Percentiles rank a stretch among this genome's conserved stretches.
phyloP scores from a whole-genome alignment of 73 alveolate species.

The Tetrahymena borealis region DNA sequence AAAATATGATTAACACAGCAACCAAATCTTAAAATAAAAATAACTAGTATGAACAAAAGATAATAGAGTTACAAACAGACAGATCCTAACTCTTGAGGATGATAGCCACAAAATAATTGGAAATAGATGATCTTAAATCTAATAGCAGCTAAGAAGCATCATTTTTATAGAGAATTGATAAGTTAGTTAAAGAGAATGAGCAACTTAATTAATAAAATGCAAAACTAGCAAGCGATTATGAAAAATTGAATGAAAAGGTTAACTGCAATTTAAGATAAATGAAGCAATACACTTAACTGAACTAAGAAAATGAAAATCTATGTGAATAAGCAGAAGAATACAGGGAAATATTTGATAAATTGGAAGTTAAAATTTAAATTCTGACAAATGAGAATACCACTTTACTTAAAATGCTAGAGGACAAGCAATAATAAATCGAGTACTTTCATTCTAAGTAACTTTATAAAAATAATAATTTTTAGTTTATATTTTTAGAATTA shows the following conservation, averaged over 20 bases:
- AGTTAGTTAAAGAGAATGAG: background rate
- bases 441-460: no score
- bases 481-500: no score
- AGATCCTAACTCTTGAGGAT: background rate
- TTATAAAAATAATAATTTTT: no score
- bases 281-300: background rate
- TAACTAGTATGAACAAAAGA: background rate
- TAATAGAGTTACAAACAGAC: background rate
- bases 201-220: background rate
- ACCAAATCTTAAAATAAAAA: background rate
- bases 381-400: background rate
- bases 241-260: background rate
- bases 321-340: background rate
- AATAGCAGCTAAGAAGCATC: background rate
- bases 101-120: background rate
- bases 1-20: background rate
- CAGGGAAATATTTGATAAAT: background rate
- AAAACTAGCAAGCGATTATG: background rate
- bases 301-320: background rate
- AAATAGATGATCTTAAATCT: background rate
- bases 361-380: background rate
- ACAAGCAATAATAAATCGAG: background rate
- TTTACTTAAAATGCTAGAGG: background rate
- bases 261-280: background rate
- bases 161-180: background rate